Percentiles rank a stretch among this genome's conserved stretches.
These are phyloP conservation scores for Neckera pumila DNA, from an alignment of 225 moss, liverwort and hornwort species.

Conservation along the genomic window DNA sequence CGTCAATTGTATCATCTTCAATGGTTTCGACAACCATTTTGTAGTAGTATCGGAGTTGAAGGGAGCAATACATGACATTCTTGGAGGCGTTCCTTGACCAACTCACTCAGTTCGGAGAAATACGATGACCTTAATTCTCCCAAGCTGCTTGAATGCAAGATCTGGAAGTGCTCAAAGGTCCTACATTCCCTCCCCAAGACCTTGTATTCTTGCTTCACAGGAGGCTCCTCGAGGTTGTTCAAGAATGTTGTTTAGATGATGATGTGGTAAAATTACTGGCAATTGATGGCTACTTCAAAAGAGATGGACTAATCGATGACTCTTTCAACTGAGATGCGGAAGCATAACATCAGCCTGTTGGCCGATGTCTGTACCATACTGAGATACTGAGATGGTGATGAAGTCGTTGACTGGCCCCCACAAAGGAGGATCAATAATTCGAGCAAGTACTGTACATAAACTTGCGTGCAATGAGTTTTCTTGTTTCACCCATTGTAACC, in stretches of 20 bases:
- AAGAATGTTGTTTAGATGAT: not conserved
- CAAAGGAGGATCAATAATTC: not conserved
- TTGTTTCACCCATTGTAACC: not conserved
- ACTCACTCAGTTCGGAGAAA: not conserved
- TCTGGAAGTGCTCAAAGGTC: not conserved
- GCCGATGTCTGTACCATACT: conserved; percentile 1
- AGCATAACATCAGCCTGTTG: not conserved
- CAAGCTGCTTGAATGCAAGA: not conserved
- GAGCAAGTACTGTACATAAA: not conserved
- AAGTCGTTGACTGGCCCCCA: not conserved
- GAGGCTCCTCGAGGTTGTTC: not conserved
- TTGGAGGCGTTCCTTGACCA: not conserved
- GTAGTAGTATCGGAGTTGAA: not conserved
- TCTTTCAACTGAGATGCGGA: not conserved
- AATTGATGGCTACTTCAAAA: not conserved
- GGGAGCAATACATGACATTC: not conserved
- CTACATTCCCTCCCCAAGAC: not conserved
- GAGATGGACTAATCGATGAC: not conserved
- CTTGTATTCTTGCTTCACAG: not conserved
- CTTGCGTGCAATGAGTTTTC: not conserved
- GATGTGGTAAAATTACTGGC: not conserved
- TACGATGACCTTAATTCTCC: not conserved
- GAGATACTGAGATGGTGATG: not conserved
- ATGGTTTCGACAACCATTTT: not conserved
- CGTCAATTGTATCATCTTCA: not conserved